phyloP scores from a whole-genome alignment of 1,284 basidiomycete genomes.

The Anthracocystis panici-leucophaei region DNA sequence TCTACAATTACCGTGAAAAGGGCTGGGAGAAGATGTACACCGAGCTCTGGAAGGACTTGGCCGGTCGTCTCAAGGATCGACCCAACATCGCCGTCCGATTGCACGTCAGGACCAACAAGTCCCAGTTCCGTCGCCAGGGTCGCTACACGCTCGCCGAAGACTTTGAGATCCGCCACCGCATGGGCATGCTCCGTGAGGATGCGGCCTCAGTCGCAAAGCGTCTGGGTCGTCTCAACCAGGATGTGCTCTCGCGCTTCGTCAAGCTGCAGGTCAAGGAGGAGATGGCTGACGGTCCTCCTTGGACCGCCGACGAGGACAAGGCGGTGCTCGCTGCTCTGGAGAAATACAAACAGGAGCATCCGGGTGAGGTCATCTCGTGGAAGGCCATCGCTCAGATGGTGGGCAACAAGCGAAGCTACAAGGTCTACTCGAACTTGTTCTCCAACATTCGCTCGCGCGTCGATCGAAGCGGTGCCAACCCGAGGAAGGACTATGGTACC shows the following conservation, averaged over 20 bases:
- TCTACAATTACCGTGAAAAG: constrained; percentile 51
- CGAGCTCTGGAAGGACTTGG: constrained; percentile 53
- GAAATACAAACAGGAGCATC: constrained; percentile 45
- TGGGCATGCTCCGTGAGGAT: constrained; percentile 34
- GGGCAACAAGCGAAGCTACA: constrained; percentile 54
- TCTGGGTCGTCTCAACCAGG: constrained; percentile 50
- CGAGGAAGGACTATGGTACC: constrained; percentile 33
- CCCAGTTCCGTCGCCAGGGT: constrained; percentile 46
- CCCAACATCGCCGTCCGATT: constrained; percentile 51
- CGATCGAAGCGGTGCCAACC: constrained; percentile 28
- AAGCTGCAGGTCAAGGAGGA: constrained; percentile 45
- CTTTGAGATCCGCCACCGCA: constrained; percentile 32
- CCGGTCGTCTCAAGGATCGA: constrained; percentile 39
- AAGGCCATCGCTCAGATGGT: constrained; percentile 46
- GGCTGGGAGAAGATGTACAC: constrained; percentile 49
- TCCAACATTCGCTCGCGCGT: constrained; percentile 46
- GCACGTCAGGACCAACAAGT: constrained; percentile 47
- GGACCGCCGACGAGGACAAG: constrained; percentile 50
- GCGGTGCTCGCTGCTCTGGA: constrained; percentile 45
- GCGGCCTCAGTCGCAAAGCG: constrained; percentile 46
- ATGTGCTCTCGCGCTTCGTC: constrained; percentile 43
- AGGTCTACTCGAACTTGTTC: constrained; percentile 49
- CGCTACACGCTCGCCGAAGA: constrained; percentile 50
- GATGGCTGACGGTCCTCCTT: constrained; percentile 35
- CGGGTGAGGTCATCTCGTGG: constrained; percentile 47